Conservation (phyloP, 2,329 filamentous ascomycete species). For the Ambrosiella cleistominuta region DNA sequence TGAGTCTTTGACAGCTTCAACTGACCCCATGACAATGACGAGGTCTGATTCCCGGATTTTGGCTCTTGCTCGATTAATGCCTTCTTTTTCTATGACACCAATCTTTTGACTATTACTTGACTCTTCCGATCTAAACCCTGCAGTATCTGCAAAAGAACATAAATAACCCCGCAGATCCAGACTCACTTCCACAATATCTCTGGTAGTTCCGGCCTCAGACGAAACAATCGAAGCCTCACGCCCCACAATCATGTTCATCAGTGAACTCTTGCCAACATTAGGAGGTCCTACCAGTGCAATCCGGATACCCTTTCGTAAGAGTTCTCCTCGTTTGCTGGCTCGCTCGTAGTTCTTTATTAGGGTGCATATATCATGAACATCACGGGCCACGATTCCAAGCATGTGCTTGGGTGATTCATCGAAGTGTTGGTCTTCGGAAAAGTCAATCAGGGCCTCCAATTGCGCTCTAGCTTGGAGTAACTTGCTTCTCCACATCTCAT, state of each 20-base stretch:
- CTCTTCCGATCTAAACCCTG: slow-evolving; percentile 51
- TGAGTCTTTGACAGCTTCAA: slow-evolving; percentile 31
- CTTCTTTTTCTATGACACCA: slow-evolving; percentile 69
- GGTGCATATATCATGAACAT: slow-evolving; percentile 42
- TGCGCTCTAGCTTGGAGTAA: slow-evolving; percentile 73
- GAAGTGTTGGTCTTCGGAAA: slow-evolving; percentile 93
- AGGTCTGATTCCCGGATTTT: slow-evolving; percentile 73
- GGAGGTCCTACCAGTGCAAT: slow-evolving; percentile 79
- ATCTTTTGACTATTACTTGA: slow-evolving; percentile 24
- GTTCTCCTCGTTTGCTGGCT: slow-evolving; percentile 66
- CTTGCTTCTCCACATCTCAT: slow-evolving; percentile 65
- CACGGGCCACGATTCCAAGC: slow-evolving; percentile 46
- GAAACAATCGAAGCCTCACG: slow-evolving; percentile 92
- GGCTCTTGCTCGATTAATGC: slow-evolving; percentile 69
- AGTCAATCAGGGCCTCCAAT: slow-evolving; percentile 90
- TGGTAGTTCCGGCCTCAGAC: slow-evolving; percentile 76
- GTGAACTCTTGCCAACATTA: slow-evolving; percentile 85
- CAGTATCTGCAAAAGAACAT: slow-evolving; percentile 89
- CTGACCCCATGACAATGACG: slow-evolving; percentile 60
- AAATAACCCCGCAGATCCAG: slow-evolving; percentile 81
- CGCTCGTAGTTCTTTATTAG: slow-evolving; percentile 52
- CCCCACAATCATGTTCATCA: slow-evolving; percentile 80
- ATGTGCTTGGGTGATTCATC: slow-evolving; percentile 67
- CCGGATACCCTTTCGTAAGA: slow-evolving; percentile 69
- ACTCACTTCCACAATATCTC: slow-evolving; percentile 83